Base-by-base conservation (phyloP, 495 filamentous ascomycete genomes). In the Penicillium pancosmium region DNA sequence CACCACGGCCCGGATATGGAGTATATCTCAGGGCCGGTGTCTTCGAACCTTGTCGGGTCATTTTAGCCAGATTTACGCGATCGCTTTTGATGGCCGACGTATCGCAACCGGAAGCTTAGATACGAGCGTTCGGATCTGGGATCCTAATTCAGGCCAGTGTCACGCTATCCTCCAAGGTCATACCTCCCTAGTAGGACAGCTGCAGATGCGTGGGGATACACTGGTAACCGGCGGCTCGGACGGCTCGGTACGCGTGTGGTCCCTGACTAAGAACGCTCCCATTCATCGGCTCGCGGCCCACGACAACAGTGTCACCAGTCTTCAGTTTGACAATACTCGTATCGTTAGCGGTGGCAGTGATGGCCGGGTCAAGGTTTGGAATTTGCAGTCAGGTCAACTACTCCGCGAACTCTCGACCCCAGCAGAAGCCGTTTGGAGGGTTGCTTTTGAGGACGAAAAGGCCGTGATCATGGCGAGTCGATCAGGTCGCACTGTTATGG, bases 11-110 rank as follows among this genome's bases (percentile, higher is more conserved):
- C 91, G 91, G 61, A 92, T 98, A 48, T 98, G 94, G 94, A 97
- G 90, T 66, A 97, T 98, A 25, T 91, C 90, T 3, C 89, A 96
- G 71, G 95, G 94, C 10, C 85, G 90, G 61, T 98, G 93, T 69
- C 75, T 97, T 33, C 84, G 93, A 35, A 97, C 91, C 5, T 79
- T 98, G 23, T 86, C 84, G n/a, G 94, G 94, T 0, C 94, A 98
- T 76, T 98, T 97, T 75, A 98, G 94, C 70, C 94, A 98, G 66
- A 98, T 98, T 54, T 98, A 98, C 67, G 95, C 94, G 11, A 96
- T 98, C 67, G 93, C 94, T 0, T 98, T 97, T 71, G 94, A 98
- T 69, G 94, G 94, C 18, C 82, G 83, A 50, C 83, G 92, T 52
- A 93, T 98, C 49, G 93, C 93, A n/a, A 98, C 94, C 2, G 94